phyloP scores from a whole-genome alignment of 1,139 yeast genomes.

The Pichia sp. region DNA sequence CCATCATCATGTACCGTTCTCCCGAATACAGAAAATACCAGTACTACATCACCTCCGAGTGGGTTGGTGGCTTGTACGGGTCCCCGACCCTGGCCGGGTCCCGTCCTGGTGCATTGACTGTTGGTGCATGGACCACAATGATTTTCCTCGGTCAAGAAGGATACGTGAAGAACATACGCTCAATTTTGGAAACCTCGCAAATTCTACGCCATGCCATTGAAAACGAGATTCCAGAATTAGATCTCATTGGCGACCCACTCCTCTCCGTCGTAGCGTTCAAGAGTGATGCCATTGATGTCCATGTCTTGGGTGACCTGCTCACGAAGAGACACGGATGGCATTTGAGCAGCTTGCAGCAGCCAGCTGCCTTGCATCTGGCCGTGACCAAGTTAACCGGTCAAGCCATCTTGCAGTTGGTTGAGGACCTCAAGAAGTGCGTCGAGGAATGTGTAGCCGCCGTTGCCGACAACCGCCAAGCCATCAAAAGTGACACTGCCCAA shows the following conservation, averaged over 20 bases:
- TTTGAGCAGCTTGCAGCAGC: conserved; percentile 76
- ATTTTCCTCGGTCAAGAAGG: conserved; percentile 76
- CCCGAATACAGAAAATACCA: conserved; percentile 68
- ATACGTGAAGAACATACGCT: conserved; percentile 59
- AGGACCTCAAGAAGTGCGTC: conserved; percentile 51
- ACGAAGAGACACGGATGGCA: conserved; percentile 75
- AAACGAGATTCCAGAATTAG: conserved; percentile 47
- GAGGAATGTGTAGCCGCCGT: conserved; percentile 29
- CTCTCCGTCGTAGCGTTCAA: conserved; percentile 79
- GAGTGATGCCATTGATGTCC: conserved; percentile 56
- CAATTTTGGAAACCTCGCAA: conserved; percentile 64
- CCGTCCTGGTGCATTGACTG: conserved; percentile 94
- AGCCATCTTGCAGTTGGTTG: conserved; percentile 57
- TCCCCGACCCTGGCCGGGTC: conserved; percentile 97
- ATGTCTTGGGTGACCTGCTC: conserved; percentile 69
- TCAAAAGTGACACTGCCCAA: conserved; percentile 71
- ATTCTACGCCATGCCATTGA: conserved; percentile 48
- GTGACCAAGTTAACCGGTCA: conserved; percentile 67
- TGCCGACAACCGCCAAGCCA: conserved; percentile 29
- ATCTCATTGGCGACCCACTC: conserved; percentile 79
- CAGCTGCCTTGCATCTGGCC: conserved; percentile 89
- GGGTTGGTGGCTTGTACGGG: conserved; percentile 96
- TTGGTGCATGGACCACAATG: conserved; percentile 96
- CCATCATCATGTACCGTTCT: conserved; percentile 82
- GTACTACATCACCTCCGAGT: conserved; percentile 75